These are phyloP conservation scores for Basidiobolus heterosporus DNA, from an alignment of 371 early-diverging fungal genomes.

Conservation along the genomic window DNA sequence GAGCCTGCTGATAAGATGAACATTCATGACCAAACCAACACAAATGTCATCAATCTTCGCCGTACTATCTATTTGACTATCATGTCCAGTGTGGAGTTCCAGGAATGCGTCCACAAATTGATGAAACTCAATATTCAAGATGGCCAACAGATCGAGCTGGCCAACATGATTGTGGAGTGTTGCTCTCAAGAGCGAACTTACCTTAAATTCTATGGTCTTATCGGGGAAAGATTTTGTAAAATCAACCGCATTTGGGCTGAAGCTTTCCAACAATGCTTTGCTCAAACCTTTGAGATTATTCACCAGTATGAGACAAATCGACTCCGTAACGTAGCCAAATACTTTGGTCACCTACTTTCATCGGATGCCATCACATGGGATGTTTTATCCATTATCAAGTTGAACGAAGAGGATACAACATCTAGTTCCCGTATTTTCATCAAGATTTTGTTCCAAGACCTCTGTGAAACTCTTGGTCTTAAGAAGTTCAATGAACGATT, in stretches of 20 bases:
- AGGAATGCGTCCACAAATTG: conserved; percentile 91
- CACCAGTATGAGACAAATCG: conserved; percentile 89
- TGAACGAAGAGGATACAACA: conserved; percentile 87
- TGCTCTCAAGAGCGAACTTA: conserved; percentile 91
- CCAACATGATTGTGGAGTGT: conserved; percentile 94
- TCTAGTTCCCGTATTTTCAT: conserved; percentile 92
- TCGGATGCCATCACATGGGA: conserved; percentile 79
- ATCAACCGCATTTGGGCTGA: conserved; percentile 65
- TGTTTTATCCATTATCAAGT: conserved; percentile 52
- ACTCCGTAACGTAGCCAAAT: conserved; percentile 80
- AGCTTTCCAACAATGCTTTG: conserved; percentile 59
- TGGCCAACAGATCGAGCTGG: conserved; percentile 73
- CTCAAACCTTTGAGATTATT: conserved; percentile 70
- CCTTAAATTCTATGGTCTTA: conserved; percentile 78
- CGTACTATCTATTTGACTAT: conserved; percentile 87
- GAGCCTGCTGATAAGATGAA: conserved; percentile 27
- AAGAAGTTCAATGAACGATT: conserved; percentile 60
- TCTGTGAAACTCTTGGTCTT: conserved; percentile 72
- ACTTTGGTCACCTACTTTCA: conserved; percentile 77
- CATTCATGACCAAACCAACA: conserved; percentile 81
- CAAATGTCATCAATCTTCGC: conserved; percentile 73
- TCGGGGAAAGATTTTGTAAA: conserved; percentile 88
- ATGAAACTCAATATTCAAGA: conserved; percentile 65
- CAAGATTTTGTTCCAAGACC: conserved; percentile 84
- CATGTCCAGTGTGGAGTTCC: conserved; percentile 88